Evolutionary conservation across 2,329 filamentous ascomycete species (phyloP), one percentile per base, ranked within the genome.

Genomic region (Pseudopithomyces maydicus): DNA sequence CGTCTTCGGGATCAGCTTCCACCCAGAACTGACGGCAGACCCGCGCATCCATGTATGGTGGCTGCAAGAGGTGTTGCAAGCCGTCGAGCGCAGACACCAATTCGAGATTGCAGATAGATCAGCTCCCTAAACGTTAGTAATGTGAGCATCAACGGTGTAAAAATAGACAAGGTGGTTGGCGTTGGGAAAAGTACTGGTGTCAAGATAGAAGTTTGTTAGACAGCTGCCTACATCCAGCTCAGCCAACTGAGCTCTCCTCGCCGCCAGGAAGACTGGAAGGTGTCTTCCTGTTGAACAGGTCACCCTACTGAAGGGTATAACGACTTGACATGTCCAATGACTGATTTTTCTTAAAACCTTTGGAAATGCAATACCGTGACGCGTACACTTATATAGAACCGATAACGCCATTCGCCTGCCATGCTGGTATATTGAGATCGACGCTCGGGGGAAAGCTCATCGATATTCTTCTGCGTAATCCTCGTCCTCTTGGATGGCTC

Each of bases 1-100:
- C 75, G 89, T 97, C 0, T 90, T 98, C 67, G 95, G 92, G 3
- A 97, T 90, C 2, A 97, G 93, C 70, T 99, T 98, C 72, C 95
- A 98, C 69, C 95, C 95, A 0, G 95, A 99, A 76, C 76, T 99
- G 74, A 98, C 94, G 0, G 85, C 87, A 7, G 95, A 99, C 78
- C 81, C 88, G 55, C 85, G 95, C 54, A 96, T 98, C 70, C 95
- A 99, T 76, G 83, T 86, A 4, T 98, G 95, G 95, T 99, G 95
- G 95, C 71, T 99, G 72, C 80, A 84, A 65, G 86, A 94, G 76
- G 90, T 92, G 1, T 22, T 74, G 45, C 68, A 68, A 55, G 72
- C 74, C 2, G 63, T 70, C 7, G 62, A 73, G 55, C 61, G 65
- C 47, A 66, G 72, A 55, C 62, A 68, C 60, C 57, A 70, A 43